Evolutionary conservation across 352 stramenopile species (phyloP), one percentile per base, ranked within the genome.

Genomic region (Elongisporangium senticosum): DNA sequence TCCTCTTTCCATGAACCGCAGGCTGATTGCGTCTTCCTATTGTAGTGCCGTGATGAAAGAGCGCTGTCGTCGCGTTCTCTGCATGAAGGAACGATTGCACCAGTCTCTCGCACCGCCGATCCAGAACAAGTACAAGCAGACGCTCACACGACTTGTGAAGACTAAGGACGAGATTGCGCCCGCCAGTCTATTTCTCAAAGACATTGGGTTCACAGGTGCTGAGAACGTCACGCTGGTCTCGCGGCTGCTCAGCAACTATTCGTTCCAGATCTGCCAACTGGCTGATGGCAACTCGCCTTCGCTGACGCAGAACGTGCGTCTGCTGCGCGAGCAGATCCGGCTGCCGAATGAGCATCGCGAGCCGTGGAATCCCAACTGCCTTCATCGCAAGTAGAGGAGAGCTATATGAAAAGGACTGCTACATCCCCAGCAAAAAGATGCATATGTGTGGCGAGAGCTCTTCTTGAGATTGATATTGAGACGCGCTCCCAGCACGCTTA

Each of bases 221-320:
- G 79, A 89, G 68, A 89, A 87, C 64, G 74, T 69, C 20, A 73
- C 77, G 58, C 56, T 91, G 22, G 71, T 91, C 20, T 61, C 75
- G 28, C 73, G 78, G 51, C 71, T 96, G 48, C 69, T 96, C 48
- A 90, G 81, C 67, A 85, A 74, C 7, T 75, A 86, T 47, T 68
- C 84, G 23, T 96, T 89, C 65, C 68, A 92, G 72, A 93, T 96
- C 59, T 92, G 83, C 65, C 76, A 90, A 55, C 72, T 95, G 49
- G 68, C 85, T 51, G 77, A 95, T 56, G 81, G 75, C 67, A 96
- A 96, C 55, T 74, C 79, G 11, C 75, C 82, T 0, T 62, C 71
- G 47, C 77, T 96, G 28, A 95, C 87, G 24, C 76, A 90, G 50
- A 96, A 96, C 56, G 86, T 95, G 24, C 79, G 80, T 6, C 69